Evolutionary conservation across 148 eudicot genomes (phyloP).

Genomic region (Cornus controversa): DNA sequence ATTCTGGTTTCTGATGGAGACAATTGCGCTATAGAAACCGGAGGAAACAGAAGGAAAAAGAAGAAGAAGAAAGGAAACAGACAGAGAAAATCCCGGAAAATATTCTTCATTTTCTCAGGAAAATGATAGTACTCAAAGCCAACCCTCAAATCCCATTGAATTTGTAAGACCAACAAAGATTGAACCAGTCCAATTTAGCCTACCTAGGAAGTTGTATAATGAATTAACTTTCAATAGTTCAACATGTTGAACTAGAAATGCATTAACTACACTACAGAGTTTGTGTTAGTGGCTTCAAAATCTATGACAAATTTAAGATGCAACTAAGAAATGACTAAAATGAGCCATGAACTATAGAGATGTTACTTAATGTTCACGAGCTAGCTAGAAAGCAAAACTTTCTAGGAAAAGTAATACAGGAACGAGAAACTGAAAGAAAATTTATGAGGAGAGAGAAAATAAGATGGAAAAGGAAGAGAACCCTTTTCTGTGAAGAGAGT

Average conservation of each 20-base stretch:
- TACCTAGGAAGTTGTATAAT: too few relatives aligned
- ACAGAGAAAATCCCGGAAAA: slow-evolving; percentile 12
- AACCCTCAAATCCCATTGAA: background rate
- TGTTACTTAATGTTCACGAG: too few relatives aligned
- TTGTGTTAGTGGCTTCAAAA: too few relatives aligned
- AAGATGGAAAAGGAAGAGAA: slow-evolving; percentile 1
- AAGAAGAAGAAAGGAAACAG: slow-evolving; percentile 26
- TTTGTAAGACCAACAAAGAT: too few relatives aligned
- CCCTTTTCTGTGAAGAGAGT: background rate
- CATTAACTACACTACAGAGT: too few relatives aligned
- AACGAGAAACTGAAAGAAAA: background rate
- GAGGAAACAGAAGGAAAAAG: slow-evolving; percentile 26
- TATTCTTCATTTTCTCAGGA: slow-evolving; percentile 31
- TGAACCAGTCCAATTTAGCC: too few relatives aligned
- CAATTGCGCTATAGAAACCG: slow-evolving; percentile 47
- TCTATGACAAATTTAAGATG: too few relatives aligned
- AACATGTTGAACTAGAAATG: background rate
- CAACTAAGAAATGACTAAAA: background rate
- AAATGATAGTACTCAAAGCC: background rate
- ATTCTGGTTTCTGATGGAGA: slow-evolving; percentile 49
- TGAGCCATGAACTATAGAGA: background rate
- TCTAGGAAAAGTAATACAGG: too few relatives aligned
- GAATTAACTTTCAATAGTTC: too few relatives aligned
- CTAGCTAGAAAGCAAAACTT: too few relatives aligned
- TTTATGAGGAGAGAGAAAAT: slow-evolving; percentile 1